Percentiles rank a stretch among this genome's conserved stretches.
These are phyloP conservation scores for Epichloe bromicola DNA, from an alignment of 2,329 filamentous ascomycete genomes.

Conservation along the genomic window DNA sequence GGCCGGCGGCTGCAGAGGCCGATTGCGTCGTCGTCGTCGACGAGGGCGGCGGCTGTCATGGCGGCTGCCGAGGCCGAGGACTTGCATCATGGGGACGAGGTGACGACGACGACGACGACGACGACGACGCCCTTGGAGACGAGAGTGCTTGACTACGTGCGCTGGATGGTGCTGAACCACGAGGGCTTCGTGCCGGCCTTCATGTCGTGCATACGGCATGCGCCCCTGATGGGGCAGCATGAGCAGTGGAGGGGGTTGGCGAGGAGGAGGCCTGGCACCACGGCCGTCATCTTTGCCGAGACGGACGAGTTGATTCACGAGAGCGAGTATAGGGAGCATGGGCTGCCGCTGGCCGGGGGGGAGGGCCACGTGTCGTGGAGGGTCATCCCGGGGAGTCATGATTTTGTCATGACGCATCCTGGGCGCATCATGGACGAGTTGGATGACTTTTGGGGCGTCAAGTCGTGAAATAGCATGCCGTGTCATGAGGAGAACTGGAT, in stretches of 20 bases:
- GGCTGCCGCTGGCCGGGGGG: slow-evolving; percentile 37
- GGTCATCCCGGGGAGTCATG: slow-evolving; percentile 42
- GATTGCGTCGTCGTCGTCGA: slow-evolving; percentile 27
- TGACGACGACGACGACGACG: background rate
- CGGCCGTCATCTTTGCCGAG: slow-evolving; percentile 38
- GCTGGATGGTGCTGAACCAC: slow-evolving; percentile 46
- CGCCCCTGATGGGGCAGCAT: slow-evolving; percentile 40
- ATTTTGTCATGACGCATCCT: slow-evolving; percentile 48
- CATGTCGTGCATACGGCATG: slow-evolving; percentile 42
- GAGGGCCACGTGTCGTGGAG: slow-evolving; percentile 35
- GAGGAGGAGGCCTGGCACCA: slow-evolving; percentile 27
- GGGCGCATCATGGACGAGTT: slow-evolving; percentile 31
- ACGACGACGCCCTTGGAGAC: slow-evolving; percentile 27
- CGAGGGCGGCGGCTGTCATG: slow-evolving; percentile 10
- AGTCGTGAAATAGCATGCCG: background rate
- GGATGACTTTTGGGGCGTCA: slow-evolving; percentile 32
- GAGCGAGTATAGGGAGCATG: slow-evolving; percentile 36
- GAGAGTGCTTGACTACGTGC: slow-evolving; percentile 36
- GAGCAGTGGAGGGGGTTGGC: slow-evolving; percentile 36
- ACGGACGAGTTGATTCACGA: slow-evolving; percentile 39
- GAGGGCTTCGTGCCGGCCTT: slow-evolving; percentile 46
- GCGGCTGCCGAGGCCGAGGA: slow-evolving; percentile 30
- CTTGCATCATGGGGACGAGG: background rate
- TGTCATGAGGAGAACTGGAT: too few species aligned
- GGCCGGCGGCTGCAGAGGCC: slow-evolving; percentile 35